A percentile compares a stretch with the other conserved stretches of the same genome.
phyloP scores from a whole-genome alignment of 495 filamentous ascomycete genomes.

The Penicillium odoratum region DNA sequence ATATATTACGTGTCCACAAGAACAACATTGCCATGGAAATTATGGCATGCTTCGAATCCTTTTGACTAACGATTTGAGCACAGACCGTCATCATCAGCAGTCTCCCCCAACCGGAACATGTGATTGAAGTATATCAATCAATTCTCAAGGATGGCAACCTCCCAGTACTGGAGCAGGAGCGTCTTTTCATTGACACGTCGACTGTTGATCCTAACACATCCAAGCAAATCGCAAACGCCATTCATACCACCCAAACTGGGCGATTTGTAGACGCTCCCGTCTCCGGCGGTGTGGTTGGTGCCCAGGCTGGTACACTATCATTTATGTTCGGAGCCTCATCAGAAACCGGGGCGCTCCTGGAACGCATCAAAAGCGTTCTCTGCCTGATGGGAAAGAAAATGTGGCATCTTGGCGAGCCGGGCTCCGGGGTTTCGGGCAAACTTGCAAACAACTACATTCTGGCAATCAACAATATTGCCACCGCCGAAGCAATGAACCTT shows the following conservation, averaged over 20 bases:
- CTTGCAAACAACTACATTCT: slow-evolving; percentile 93
- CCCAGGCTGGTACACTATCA: slow-evolving; percentile 69
- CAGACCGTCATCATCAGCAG: slow-evolving; percentile 79
- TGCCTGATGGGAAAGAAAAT: slow-evolving; percentile 79
- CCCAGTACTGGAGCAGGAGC: slow-evolving; percentile 42
- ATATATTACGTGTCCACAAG: not conserved
- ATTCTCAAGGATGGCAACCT: slow-evolving; percentile 56
- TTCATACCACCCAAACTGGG: slow-evolving; percentile 55
- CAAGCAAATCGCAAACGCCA: slow-evolving; percentile 60
- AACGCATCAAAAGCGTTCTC: slow-evolving; percentile 62
- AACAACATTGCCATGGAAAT: too few relatives aligned
- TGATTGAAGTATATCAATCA: slow-evolving; percentile 67
- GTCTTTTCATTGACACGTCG: slow-evolving; percentile 78
- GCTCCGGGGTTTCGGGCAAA: slow-evolving; percentile 79
- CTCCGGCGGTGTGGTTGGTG: slow-evolving; percentile 85
- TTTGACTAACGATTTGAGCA: not conserved
- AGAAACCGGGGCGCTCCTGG: slow-evolving; percentile 45
- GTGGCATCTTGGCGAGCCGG: slow-evolving; percentile 78
- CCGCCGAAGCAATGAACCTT: slow-evolving; percentile 90
- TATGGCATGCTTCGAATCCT: too few relatives aligned
- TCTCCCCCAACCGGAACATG: slow-evolving; percentile 77
- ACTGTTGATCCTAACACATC: slow-evolving; percentile 85
- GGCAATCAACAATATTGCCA: slow-evolving; percentile 89
- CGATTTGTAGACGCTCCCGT: slow-evolving; percentile 80
- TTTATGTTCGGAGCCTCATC: slow-evolving; percentile 82